A percentile compares a stretch with the other conserved stretches of the same genome.
phyloP scores from a whole-genome alignment of 1,284 basidiomycete species.

The Cerrena zonata region DNA sequence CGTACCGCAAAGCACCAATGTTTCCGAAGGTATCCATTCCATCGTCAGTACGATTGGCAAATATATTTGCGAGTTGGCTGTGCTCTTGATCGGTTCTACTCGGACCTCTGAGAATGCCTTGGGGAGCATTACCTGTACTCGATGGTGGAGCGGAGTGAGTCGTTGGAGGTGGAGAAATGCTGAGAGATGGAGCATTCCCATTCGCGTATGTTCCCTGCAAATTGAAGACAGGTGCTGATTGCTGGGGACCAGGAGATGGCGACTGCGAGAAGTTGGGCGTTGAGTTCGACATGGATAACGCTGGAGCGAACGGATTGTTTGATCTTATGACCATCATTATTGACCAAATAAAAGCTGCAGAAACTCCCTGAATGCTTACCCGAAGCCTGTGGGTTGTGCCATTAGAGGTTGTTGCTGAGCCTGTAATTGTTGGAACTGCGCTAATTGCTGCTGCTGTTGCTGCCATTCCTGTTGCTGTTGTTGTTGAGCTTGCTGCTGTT shows the following conservation, averaged over 20 bases:
- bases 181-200: conserved; percentile 19
- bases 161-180: conserved; percentile 28
- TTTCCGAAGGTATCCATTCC: conserved; percentile 95
- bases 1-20: conserved; percentile 67
- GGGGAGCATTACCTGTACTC: conserved; percentile 7
- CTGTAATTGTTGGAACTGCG: conserved; percentile 36
- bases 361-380: conserved; percentile 34
- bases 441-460: conserved; percentile 58
- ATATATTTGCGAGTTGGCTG: conserved; percentile 68
- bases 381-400: conserved; percentile 68
- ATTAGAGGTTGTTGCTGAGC: conserved; percentile 44
- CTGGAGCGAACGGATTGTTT: conserved; percentile 44
- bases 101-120: conserved; percentile 23
- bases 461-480: conserved; percentile 62
- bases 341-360: too few species aligned
- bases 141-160: conserved; percentile 26
- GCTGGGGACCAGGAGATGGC: conserved; percentile 18
- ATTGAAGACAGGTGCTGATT: conserved; percentile 38
- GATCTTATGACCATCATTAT: conserved; percentile 52
- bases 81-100: conserved; percentile 61
- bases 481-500: conserved; percentile 51
- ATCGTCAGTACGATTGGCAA: conserved; percentile 83
- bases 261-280: conserved; percentile 11
- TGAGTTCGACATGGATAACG: conserved; percentile 13
- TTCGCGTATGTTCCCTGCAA: conserved; percentile 54